Percentiles rank a stretch among this genome's conserved stretches.
Conservation (phyloP, 179 eudicot species). For the Spergularia azorica region DNA sequence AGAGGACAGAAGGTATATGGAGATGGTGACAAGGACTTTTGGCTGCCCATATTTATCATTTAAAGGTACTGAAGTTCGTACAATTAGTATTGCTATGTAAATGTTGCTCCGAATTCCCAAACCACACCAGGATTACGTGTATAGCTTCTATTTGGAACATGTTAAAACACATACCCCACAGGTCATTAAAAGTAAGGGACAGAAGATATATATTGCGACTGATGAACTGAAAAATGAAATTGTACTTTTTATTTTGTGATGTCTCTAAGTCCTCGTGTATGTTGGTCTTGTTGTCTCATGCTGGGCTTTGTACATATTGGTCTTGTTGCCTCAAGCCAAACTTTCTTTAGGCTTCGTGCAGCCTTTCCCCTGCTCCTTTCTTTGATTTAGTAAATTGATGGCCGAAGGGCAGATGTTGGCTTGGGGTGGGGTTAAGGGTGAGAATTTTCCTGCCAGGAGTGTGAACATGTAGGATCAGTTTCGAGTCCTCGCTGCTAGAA, state of each 20-base stretch:
- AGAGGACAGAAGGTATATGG: constrained; percentile 38
- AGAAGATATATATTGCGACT: not conserved
- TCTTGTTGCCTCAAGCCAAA: too few relatives aligned
- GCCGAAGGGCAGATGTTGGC: too few relatives aligned
- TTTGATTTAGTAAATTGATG: too few relatives aligned
- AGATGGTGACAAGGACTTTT: constrained; percentile 47
- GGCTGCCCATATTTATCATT: constrained; percentile 66
- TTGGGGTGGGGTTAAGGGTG: too few relatives aligned
- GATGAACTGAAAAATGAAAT: not conserved
- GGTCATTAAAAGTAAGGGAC: not conserved
- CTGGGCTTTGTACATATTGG: too few relatives aligned
- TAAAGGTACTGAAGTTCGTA: constrained; percentile 48
- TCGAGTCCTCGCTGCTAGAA: too few relatives aligned
- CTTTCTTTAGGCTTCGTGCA: too few relatives aligned
- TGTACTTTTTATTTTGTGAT: not conserved
- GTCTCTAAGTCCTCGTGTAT: too few relatives aligned
- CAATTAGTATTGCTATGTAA: not conserved
- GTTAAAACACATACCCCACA: not conserved
- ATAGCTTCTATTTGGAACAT: not conserved
- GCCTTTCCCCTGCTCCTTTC: too few relatives aligned
- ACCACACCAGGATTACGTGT: not conserved
- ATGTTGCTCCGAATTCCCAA: not conserved
- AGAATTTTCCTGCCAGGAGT: too few relatives aligned
- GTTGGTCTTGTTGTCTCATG: too few relatives aligned
- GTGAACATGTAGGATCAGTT: too few relatives aligned